Evolutionary conservation across 768 basidiomycete genomes (phyloP), one percentile per base, ranked within the genome.

Genomic region (Boletus insuetus): DNA sequence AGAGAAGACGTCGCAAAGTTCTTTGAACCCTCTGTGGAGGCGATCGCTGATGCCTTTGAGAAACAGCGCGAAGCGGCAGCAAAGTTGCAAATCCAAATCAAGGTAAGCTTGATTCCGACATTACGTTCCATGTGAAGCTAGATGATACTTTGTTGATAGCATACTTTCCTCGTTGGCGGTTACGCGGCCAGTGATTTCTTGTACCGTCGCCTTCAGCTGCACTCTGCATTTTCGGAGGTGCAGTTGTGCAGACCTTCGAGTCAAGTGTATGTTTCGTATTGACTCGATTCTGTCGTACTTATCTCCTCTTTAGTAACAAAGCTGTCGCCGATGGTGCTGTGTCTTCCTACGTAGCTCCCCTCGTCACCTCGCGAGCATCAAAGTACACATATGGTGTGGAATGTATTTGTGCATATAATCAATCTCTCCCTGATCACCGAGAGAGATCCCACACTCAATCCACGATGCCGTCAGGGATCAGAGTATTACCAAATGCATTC

Each of bases 271-370:
- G 78, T 54, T 4, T 37, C 6, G 0, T 29, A 35, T 2, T 13
- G 22, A 14, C 4, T 5, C 26, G 38, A 20, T 20, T 20, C 12
- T 3, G 7, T 39, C 2, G 9, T 52, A n/a, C 46, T 66, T 35
- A 39, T 46, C 19, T 14, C 6, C 1, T 37, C 12, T 46, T 6
- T 46, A 77, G 76, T 3, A 71, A 69, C 48, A 81, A 73, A 68
- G 82, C 79, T 0, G 79, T 82, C 14, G 79, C 82, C 1, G 78
- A 82, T 57, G 81, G 82, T 0, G 78, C 74, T 0, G 59, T 73
- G 20, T 19, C 40, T 41, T 41, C 40, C 40, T 41, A 41, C 20
- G 12, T 20, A 2, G 19, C 40, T 41, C 76, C 76, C 51, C 73
- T 75, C 20, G 79, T 82, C 7, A 68, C 72, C 0, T 69, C 70